These are phyloP conservation scores for Solanum commersonii DNA, from an alignment of 257 asterid species.

Conservation along the genomic window DNA sequence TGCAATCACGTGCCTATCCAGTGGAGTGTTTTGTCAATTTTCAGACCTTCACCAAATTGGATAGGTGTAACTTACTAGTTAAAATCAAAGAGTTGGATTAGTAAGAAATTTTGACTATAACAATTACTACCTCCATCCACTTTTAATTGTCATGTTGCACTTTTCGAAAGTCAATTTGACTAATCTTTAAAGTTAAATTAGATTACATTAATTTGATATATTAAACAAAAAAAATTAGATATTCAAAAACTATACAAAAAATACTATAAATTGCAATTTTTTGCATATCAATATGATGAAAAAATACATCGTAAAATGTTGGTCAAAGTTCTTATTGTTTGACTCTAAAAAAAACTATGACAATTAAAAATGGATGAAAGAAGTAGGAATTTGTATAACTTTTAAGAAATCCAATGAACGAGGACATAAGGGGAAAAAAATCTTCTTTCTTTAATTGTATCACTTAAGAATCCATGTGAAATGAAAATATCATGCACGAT, in stretches of 20 bases:
- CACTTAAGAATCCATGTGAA: background rate
- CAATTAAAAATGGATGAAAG: too few species aligned
- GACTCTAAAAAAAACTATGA: too few species aligned
- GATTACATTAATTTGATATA: too few species aligned
- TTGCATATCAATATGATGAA: too few species aligned
- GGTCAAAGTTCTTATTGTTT: too few species aligned
- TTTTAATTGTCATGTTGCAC: too few species aligned
- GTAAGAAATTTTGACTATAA: background rate
- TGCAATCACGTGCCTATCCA: conserved; percentile 4
- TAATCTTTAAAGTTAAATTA: too few species aligned
- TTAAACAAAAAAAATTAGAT: too few species aligned
- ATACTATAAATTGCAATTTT: too few species aligned
- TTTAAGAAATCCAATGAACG: background rate
- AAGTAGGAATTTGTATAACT: background rate
- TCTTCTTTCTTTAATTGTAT: background rate
- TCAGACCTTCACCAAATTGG: background rate
- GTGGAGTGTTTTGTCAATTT: background rate
- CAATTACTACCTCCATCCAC: background rate
- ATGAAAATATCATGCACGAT: background rate
- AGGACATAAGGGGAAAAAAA: background rate
- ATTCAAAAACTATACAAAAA: too few species aligned
- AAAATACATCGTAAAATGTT: too few species aligned
- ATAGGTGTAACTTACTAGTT: background rate
- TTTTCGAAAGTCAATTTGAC: too few species aligned
- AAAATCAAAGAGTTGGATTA: background rate